These are phyloP conservation scores for Marasmius tenuissimus DNA, from an alignment of 1,284 basidiomycete species.

Conservation along the genomic window DNA sequence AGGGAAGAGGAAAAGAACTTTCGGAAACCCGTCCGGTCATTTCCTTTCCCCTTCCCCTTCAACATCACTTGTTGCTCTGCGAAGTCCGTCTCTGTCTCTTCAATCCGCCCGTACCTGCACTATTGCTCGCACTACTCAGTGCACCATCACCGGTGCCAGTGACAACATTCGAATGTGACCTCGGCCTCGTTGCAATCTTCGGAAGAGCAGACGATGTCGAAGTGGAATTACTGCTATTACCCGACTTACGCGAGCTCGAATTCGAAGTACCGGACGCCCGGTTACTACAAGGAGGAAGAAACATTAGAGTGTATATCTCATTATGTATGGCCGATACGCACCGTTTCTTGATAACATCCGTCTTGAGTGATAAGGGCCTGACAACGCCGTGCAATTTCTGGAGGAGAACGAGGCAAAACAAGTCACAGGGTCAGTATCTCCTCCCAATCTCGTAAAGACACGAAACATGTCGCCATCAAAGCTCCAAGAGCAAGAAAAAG, in stretches of 20 bases:
- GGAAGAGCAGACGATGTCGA: slow-evolving; percentile 43
- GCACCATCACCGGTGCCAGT: slow-evolving; percentile 41
- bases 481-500: too few species aligned
- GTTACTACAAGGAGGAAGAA: slow-evolving; percentile 49
- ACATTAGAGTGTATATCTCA: slow-evolving; percentile 6
- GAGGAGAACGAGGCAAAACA: slow-evolving; percentile 18
- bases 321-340: slow-evolving; percentile 26
- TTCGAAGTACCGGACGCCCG: slow-evolving; percentile 73
- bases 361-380: slow-evolving; percentile 91
- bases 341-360: slow-evolving; percentile 98
- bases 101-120: slow-evolving; percentile 50
- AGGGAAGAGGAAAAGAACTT: neutral
- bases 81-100: slow-evolving; percentile 75
- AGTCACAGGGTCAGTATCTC: slow-evolving; percentile 6
- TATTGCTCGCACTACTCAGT: slow-evolving; percentile 19
- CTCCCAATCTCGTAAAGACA: neutral
- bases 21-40: neutral
- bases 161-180: slow-evolving; percentile 63
- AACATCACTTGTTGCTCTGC: slow-evolving; percentile 25
- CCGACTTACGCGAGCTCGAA: slow-evolving; percentile 61
- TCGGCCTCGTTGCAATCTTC: slow-evolving; percentile 69
- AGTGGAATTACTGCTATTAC: slow-evolving; percentile 19
- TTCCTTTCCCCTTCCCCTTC: slow-evolving; percentile 24
- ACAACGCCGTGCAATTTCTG: slow-evolving; percentile 96
- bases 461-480: neutral